A percentile compares a stretch with the other conserved stretches of the same genome.
Conservation (phyloP, 2,329 filamentous ascomycete genomes). For the Xylaria sp. region DNA sequence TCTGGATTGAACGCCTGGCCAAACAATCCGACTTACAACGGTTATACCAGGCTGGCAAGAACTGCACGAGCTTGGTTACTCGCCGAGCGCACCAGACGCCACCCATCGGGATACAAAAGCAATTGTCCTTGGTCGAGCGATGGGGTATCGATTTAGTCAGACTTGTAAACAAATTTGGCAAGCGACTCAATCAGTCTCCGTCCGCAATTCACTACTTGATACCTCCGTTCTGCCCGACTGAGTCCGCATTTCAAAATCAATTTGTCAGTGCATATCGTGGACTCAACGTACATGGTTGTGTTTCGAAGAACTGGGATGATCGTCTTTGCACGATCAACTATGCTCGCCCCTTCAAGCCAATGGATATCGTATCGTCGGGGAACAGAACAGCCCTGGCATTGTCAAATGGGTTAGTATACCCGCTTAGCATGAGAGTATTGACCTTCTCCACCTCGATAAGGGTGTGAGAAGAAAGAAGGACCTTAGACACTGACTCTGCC, state of each 20-base stretch:
- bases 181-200: slow-evolving; percentile 19
- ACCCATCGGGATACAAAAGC: slow-evolving; percentile 10
- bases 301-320: slow-evolving; percentile 31
- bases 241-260: slow-evolving; percentile 32
- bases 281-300: slow-evolving; percentile 26
- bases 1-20: slow-evolving; percentile 35
- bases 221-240: slow-evolving; percentile 35
- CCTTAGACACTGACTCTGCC: background rate
- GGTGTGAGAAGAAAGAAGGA: too few species aligned
- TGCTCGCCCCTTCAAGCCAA: slow-evolving; percentile 8
- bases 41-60: slow-evolving; percentile 35
- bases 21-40: slow-evolving; percentile 25
- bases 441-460: too few species aligned
- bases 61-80: slow-evolving; percentile 17
- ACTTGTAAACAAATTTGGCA: slow-evolving; percentile 34
- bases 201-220: slow-evolving; percentile 35
- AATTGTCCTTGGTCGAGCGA: slow-evolving; percentile 23
- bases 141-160: slow-evolving; percentile 35
- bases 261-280: slow-evolving; percentile 28
- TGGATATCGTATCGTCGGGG: background rate
- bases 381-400: slow-evolving; percentile 29
- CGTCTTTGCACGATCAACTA: slow-evolving; percentile 33
- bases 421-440: background rate
- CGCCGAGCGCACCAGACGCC: slow-evolving; percentile 23
- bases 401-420: slow-evolving; percentile 8